These are phyloP conservation scores for Psidium guajava DNA, from an alignment of 345 rosid species.

Conservation along the genomic window DNA sequence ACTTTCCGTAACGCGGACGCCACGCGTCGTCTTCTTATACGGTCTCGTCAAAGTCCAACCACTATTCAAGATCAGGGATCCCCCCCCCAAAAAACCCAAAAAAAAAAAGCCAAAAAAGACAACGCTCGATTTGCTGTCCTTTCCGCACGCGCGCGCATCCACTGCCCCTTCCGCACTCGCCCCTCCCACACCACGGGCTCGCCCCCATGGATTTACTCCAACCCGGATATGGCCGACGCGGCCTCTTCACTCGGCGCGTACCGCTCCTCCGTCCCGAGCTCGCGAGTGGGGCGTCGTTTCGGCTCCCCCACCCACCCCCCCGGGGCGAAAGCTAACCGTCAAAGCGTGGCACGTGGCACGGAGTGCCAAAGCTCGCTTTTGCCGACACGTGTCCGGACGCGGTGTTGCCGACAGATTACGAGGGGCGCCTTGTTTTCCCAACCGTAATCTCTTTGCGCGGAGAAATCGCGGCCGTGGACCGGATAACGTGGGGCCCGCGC, in stretches of 20 bases:
- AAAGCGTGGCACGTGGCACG: background rate
- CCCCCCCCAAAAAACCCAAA: too few relatives aligned
- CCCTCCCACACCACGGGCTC: background rate
- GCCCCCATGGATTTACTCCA: too few relatives aligned
- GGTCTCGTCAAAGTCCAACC: background rate
- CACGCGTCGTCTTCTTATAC: too few relatives aligned
- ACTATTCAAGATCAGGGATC: background rate
- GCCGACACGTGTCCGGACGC: background rate
- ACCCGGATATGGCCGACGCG: background rate
- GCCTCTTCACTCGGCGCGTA: background rate
- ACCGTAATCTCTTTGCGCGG: background rate
- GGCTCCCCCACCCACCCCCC: background rate
- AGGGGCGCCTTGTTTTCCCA: background rate
- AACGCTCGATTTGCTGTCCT: background rate
- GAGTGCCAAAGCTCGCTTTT: background rate
- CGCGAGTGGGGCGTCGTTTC: background rate
- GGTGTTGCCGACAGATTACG: background rate
- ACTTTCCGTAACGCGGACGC: too few relatives aligned
- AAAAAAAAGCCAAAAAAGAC: too few relatives aligned
- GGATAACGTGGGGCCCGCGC: background rate
- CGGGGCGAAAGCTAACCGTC: background rate
- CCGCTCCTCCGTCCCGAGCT: background rate
- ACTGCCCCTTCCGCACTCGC: background rate
- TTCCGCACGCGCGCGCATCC: background rate
- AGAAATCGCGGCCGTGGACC: conserved; percentile 2